Evolutionary conservation across 306 rosid species (phyloP), one percentile per base, ranked within the genome.

Genomic region (Fagus crenata): DNA sequence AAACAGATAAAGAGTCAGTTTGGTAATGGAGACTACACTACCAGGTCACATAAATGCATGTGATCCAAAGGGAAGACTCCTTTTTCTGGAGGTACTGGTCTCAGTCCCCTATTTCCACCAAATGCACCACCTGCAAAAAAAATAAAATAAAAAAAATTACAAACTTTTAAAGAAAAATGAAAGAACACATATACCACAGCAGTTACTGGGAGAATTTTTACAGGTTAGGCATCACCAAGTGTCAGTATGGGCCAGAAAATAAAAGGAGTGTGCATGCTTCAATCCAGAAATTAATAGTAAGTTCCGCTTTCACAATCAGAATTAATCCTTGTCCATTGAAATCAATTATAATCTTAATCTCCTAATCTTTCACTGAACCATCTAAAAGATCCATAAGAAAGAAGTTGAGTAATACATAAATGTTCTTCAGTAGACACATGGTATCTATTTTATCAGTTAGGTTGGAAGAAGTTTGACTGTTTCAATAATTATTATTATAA

Each of bases 1-100:
- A 56, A 82, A 77, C 60, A 59, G 53, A 22, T 6, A 15, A 33
- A 12, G 7, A 59, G 14, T 33, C 46, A 53, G 18, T 5, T 37
- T 39, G 42, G 36, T 17, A 17, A 15, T 33, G n/a, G 65, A 77
- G 22, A 53, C 41, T 51, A 53, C 75, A 58, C 1, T 87, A 95
- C 98, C 87, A 77, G 73, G 86, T 95, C 98, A 85, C 98, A 95
- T 70, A 95, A 86, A 86, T 92, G 98, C 96, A 92, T 75, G 79
- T 85, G 97, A 74, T 92, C 98, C 89, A 95, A 89, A 69, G 98
- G 98, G 79, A 92, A 95, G 74, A 95, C 83, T 71, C 98, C 98
- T 86, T 95, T 95, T 79, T 95, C 97, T 2, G 98, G 98, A 80
- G 97, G 98, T 67, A 95, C 89, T 2, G 98, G 97, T 39, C 96